Conservation (phyloP, 2,329 filamentous ascomycete genomes). For the Apiospora pterosperma region DNA sequence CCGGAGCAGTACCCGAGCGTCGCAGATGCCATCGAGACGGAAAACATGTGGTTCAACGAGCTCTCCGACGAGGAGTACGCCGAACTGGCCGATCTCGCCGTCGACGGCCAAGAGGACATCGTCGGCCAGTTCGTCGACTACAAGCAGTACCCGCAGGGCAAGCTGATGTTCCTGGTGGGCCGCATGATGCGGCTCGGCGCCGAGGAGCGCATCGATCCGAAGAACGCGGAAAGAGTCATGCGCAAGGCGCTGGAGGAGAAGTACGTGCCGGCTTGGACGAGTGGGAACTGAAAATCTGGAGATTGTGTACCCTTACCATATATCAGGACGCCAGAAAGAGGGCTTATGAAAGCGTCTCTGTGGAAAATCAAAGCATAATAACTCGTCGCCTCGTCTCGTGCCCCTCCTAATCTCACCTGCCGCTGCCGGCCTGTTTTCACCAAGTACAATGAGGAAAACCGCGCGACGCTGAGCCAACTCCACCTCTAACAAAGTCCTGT, state of each 20-base stretch:
- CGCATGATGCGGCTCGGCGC: slow-evolving; percentile 54
- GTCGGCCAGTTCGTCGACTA: slow-evolving; percentile 42
- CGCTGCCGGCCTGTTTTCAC: no score
- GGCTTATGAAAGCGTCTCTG: background rate
- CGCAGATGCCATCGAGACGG: slow-evolving; percentile 39
- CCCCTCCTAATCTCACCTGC: background rate
- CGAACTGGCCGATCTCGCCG: slow-evolving; percentile 39
- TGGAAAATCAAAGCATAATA: background rate
- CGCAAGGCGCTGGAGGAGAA: slow-evolving; percentile 24
- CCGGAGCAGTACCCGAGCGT: slow-evolving; percentile 34
- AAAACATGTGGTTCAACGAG: slow-evolving; percentile 54
- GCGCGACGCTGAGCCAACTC: no score
- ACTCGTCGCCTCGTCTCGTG: background rate
- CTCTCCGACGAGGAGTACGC: slow-evolving; percentile 45
- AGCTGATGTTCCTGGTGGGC: slow-evolving; percentile 59
- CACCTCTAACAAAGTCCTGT: no score
- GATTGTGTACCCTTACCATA: background rate
- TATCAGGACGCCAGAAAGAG: background rate
- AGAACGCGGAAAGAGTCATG: slow-evolving; percentile 46
- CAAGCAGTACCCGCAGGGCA: slow-evolving; percentile 50
- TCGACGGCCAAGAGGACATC: slow-evolving; percentile 44
- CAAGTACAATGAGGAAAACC: no score
- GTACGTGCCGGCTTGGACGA: slow-evolving; percentile 15
- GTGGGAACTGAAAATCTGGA: background rate
- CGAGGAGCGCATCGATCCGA: slow-evolving; percentile 53